Evolutionary conservation across 768 basidiomycete genomes (phyloP), one percentile per base, ranked within the genome.

Genomic region (Lactifluus subvellereus): DNA sequence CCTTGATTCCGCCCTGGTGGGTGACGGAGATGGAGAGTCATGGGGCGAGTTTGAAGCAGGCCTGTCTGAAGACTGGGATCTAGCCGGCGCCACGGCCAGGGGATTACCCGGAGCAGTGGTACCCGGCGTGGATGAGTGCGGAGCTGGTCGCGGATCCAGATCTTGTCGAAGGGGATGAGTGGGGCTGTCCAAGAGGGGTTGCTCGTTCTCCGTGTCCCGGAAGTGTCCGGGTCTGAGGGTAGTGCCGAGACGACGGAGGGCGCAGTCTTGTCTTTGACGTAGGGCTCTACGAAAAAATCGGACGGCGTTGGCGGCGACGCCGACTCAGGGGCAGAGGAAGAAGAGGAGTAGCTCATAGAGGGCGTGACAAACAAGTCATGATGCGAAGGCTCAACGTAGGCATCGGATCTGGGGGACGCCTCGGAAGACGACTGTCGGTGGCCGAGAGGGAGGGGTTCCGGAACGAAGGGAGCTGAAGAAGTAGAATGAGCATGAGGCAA

Each of bases 331-430:
- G 54, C 65, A 16, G 71, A 71, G 0, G 74, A 75, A 5, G 68
- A 60, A 18, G 71, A 69, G 20, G 75, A 75, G 27, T 69, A 67
- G 55, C 71, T 73, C 33, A 66, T 68, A 35, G 69, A 59, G n/a
- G 65, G 59, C 40, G 54, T 54, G 6, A 52, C 27, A 16, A 55
- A 54, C 11, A 59, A 61, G 22, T 68, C 66, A 45, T 68, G 67
- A 32, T 67, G 11, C 5, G 57, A 54, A 11, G 57, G 45, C 32
- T 43, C 52, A 13, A 37, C 30, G 13, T 8, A 30, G 20, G 48
- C 35, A 45, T 60, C 51, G 14, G 43, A 37, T 42, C 50, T 59
- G 33, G 51, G 32, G n/a, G 59, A 59, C 16, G 20, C n/a, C 51
- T 45, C 42, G 1, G 59, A 52, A 45, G 22, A 30, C 14, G 55